A percentile compares a stretch with the other conserved stretches of the same genome.
phyloP scores from a whole-genome alignment of 2,329 filamentous ascomycete species.

The Falciphora oryzae region DNA sequence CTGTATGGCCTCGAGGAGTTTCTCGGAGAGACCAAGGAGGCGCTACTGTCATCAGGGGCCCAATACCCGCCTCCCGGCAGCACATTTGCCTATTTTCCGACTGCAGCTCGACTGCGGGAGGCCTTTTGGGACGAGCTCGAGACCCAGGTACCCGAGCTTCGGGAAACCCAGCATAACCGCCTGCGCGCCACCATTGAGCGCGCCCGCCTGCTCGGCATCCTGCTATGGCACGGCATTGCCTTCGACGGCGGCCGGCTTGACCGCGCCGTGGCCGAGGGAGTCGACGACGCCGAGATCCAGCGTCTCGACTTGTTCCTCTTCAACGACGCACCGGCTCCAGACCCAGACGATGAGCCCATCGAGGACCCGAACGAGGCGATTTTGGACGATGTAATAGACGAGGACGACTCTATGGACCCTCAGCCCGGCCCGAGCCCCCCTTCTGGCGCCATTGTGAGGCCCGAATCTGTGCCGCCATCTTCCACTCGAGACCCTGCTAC shows the following conservation, averaged over 20 bases:
- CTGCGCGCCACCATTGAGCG: conserved; percentile 30
- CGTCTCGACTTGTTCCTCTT: conserved; percentile 35
- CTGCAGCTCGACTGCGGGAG: conserved; percentile 35
- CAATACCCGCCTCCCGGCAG: conserved; percentile 15
- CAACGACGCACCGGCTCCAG: neutral
- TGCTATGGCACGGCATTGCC: conserved; percentile 59
- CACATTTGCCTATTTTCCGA: conserved; percentile 38
- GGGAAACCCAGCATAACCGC: conserved; percentile 13
- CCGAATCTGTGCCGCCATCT: neutral
- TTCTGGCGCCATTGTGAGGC: neutral
- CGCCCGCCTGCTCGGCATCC: conserved; percentile 45
- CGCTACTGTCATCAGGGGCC: neutral
- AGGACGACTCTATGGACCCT: conserved; percentile 4
- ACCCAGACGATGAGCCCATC: neutral
- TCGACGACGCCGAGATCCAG: conserved; percentile 47
- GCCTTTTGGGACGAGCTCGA: conserved; percentile 44
- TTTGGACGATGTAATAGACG: conserved; percentile 7
- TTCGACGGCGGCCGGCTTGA: conserved; percentile 56
- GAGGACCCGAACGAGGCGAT: conserved; percentile 3
- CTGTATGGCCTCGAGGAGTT: conserved; percentile 57
- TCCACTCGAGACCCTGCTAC: neutral
- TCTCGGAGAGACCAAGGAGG: conserved; percentile 35
- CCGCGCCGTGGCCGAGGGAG: conserved; percentile 46
- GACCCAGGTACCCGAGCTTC: conserved; percentile 29
- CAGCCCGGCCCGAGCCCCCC: neutral